Conservation (phyloP, 2,329 filamentous ascomycete genomes). For the Colletotrichum lindemuthianum region DNA sequence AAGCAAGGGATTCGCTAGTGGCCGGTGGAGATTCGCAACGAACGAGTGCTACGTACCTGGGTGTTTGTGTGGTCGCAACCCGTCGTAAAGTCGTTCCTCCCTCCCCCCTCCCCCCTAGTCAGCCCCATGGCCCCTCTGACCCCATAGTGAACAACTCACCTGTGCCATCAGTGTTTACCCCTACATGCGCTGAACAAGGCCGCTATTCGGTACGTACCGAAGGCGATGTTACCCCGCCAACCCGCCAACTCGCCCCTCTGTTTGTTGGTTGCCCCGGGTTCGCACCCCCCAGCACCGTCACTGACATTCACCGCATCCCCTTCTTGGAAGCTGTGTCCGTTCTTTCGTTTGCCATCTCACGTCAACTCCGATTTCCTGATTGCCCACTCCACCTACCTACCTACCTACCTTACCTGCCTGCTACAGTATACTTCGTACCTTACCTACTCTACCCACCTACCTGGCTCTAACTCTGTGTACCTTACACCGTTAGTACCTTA, state of each 20-base stretch:
- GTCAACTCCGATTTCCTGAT: conserved; percentile 27
- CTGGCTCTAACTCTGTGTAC: too few relatives aligned
- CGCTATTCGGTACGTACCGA: too few relatives aligned
- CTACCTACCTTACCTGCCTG: too few relatives aligned
- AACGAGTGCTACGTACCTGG: conserved; percentile 6
- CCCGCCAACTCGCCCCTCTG: conserved; percentile 38
- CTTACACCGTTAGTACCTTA: too few relatives aligned
- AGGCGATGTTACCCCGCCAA: conserved; percentile 36
- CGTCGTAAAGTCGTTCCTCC: conserved; percentile 23
- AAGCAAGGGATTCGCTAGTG: conserved; percentile 26
- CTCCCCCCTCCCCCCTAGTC: not conserved
- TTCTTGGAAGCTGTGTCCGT: conserved; percentile 33
- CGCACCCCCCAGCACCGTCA: conserved; percentile 25
- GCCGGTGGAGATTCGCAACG: conserved; percentile 32
- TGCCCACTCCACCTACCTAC: conserved; percentile 11
- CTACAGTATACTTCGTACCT: too few relatives aligned
- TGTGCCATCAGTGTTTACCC: not conserved
- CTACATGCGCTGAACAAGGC: too few relatives aligned
- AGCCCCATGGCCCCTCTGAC: not conserved
- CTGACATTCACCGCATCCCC: conserved; percentile 37
- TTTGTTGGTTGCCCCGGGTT: conserved; percentile 38
- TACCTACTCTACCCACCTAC: too few relatives aligned
- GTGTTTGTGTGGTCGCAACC: conserved; percentile 23
- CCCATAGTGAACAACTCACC: not conserved
- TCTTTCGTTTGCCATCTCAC: conserved; percentile 31